Evolutionary conservation across 139 green algal species (phyloP).

Genomic region (Tetradesmus lagerheimii): DNA sequence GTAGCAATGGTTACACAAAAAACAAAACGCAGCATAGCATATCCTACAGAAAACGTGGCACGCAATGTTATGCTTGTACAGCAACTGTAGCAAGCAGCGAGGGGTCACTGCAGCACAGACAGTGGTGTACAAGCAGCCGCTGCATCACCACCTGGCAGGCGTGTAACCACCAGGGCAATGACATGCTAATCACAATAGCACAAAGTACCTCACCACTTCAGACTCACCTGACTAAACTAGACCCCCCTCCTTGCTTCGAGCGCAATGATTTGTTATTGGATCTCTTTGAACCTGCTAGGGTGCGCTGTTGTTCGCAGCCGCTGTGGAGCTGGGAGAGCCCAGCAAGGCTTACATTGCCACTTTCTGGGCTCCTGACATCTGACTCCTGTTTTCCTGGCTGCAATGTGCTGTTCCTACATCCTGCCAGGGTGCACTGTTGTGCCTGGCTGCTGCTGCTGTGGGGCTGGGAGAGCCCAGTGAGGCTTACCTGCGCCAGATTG

Average conservation of each 20-base stretch:
- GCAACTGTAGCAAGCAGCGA: background rate
- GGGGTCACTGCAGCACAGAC: background rate
- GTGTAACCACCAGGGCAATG: too few relatives aligned
- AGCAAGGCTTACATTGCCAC: conserved; percentile 57
- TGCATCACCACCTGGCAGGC: background rate
- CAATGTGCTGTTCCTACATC: background rate
- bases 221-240: too few relatives aligned
- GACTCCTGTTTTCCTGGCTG: too few relatives aligned
- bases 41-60: too few relatives aligned
- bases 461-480: conserved; percentile 76
- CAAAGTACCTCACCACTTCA: too few relatives aligned
- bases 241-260: too few relatives aligned
- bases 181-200: too few relatives aligned
- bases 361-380: too few relatives aligned
- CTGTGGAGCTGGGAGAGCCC: conserved; percentile 86
- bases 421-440: conserved; percentile 91
- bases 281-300: conserved; percentile 82
- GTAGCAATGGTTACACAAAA: too few relatives aligned
- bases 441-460: conserved; percentile 92
- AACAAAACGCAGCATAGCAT: too few relatives aligned
- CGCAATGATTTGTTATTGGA: too few relatives aligned
- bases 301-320: conserved; percentile 91
- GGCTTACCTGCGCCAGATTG: conserved; percentile 75
- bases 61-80: too few relatives aligned
- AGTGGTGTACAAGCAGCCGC: background rate